Evolutionary conservation across 352 stramenopile species (phyloP).

Genomic region (Phytophthora meadii): DNA sequence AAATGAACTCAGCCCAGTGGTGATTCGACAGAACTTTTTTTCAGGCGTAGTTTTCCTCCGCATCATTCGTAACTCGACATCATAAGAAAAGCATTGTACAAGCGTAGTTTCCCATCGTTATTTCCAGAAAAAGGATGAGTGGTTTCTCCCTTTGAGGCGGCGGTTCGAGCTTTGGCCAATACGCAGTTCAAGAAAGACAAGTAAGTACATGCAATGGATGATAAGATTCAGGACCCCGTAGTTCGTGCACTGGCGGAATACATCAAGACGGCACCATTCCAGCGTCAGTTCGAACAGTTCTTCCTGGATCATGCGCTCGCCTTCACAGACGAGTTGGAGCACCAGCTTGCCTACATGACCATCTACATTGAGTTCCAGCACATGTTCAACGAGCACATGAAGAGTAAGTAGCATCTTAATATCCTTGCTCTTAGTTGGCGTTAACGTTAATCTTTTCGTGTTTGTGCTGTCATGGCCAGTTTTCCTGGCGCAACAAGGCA

Average conservation of each 20-base stretch:
- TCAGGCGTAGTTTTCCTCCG: too few relatives aligned
- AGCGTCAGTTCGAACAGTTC: constrained; percentile 78
- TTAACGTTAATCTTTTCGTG: neutral
- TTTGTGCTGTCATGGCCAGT: constrained; percentile 24
- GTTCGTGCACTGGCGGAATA: constrained; percentile 66
- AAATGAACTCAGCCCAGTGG: too few relatives aligned
- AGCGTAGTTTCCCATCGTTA: too few relatives aligned
- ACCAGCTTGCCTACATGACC: constrained; percentile 77
- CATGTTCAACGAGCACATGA: constrained; percentile 79
- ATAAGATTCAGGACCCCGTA: constrained; percentile 63
- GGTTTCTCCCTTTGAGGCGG: neutral
- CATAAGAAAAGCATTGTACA: too few relatives aligned
- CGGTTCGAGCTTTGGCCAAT: too few relatives aligned
- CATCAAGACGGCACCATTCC: constrained; percentile 68
- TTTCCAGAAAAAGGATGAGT: too few relatives aligned
- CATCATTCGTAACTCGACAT: too few relatives aligned
- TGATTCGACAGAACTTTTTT: too few relatives aligned
- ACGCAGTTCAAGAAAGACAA: neutral
- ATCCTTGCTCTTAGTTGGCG: neutral
- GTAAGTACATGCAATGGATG: constrained; percentile 21
- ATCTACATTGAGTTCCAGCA: constrained; percentile 78
- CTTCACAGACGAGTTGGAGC: constrained; percentile 73
- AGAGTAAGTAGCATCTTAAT: constrained; percentile 28
- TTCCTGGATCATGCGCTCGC: constrained; percentile 71
- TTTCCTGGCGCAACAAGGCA: constrained; percentile 55